Evolutionary conservation across 768 basidiomycete species (phyloP).

Genomic region (Macrolepiota fuliginosa): DNA sequence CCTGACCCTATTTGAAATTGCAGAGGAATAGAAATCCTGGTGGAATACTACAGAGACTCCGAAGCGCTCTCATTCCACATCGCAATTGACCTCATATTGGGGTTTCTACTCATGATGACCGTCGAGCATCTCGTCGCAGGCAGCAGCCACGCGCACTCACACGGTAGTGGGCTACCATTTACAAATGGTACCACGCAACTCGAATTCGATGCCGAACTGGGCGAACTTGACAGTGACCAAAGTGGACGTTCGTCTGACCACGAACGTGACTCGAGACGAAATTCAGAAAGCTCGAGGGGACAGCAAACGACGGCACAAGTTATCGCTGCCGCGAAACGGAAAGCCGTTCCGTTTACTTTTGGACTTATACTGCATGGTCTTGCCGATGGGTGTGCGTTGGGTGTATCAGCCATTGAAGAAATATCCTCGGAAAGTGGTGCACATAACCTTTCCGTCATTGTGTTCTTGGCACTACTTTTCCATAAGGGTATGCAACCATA

Average conservation of each 20-base stretch:
- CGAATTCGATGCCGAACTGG: slow-evolving; percentile 64
- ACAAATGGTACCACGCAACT: slow-evolving; percentile 25
- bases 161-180: background rate
- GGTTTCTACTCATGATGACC: slow-evolving; percentile 63
- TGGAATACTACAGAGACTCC: slow-evolving; percentile 28
- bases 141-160: slow-evolving; percentile 36
- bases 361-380: slow-evolving; percentile 87
- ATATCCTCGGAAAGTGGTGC: slow-evolving; percentile 25
- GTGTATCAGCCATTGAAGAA: slow-evolving; percentile 60
- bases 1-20: background rate
- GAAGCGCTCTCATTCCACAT: slow-evolving; percentile 51
- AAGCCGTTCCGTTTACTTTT: slow-evolving; percentile 72
- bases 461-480: slow-evolving; percentile 87
- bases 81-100: slow-evolving; percentile 60
- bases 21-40: slow-evolving; percentile 73
- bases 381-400: slow-evolving; percentile 91
- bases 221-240: slow-evolving; percentile 49
- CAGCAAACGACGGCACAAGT: slow-evolving; percentile 16
- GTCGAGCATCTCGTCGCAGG: slow-evolving; percentile 62
- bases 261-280: background rate
- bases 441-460: slow-evolving; percentile 67
- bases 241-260: slow-evolving; percentile 21
- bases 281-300: background rate
- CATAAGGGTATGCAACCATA: slow-evolving; percentile 72
- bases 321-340: slow-evolving; percentile 24